A percentile compares a stretch with the other conserved stretches of the same genome.
phyloP scores from a whole-genome alignment of 495 filamentous ascomycete genomes.

The Penicillium verhagenii region DNA sequence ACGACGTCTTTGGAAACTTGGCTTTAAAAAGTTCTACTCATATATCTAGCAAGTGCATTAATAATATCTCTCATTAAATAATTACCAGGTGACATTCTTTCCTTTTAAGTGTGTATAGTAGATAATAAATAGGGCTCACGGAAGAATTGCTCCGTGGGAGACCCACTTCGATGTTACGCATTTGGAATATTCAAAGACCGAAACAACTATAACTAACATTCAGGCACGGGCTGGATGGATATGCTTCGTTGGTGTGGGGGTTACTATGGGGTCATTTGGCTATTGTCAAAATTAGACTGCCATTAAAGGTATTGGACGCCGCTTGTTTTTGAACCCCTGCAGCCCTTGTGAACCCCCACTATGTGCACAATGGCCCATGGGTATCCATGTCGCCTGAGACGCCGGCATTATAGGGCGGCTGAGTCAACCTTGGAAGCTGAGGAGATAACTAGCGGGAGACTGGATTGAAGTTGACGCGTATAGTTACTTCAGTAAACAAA shows the following conservation, averaged over 20 bases:
- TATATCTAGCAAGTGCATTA: not conserved
- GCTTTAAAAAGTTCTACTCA: not conserved
- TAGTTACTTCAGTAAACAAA: too few species aligned
- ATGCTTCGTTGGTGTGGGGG: not conserved
- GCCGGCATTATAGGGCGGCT: not conserved
- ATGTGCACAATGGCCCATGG: not conserved
- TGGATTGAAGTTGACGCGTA: too few species aligned
- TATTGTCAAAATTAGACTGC: not conserved
- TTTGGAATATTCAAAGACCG: not conserved
- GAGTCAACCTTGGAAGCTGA: not conserved
- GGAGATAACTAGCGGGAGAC: too few species aligned
- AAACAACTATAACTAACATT: not conserved
- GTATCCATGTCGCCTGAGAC: not conserved
- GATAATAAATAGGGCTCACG: not conserved
- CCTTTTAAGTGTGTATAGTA: too few species aligned
- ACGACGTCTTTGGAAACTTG: not conserved
- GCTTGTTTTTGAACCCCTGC: not conserved
- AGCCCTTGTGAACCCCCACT: not conserved
- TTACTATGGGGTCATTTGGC: not conserved
- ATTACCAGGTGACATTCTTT: too few species aligned
- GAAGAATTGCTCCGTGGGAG: not conserved
- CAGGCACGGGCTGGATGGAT: slow-evolving; percentile 4
- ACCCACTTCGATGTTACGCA: not conserved
- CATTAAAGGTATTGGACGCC: not conserved
- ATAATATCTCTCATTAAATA: too few species aligned